These are phyloP conservation scores for Phlyctochytrium bullatum DNA, from an alignment of 192 early-diverging fungal species.

Conservation along the genomic window DNA sequence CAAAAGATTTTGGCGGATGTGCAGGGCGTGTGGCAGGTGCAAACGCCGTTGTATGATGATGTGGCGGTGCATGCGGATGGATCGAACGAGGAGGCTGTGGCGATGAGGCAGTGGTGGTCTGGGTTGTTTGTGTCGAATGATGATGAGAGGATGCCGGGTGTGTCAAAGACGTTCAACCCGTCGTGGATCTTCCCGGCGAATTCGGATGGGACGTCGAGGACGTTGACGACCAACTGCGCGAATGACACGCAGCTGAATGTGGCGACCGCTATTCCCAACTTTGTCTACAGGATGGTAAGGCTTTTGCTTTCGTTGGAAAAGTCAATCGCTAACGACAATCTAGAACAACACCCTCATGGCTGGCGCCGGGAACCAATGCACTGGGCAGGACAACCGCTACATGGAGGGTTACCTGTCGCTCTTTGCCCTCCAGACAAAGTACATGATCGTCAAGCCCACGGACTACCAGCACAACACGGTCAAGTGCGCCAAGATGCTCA, in stretches of 20 bases:
- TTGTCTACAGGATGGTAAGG: neutral
- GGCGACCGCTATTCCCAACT: neutral
- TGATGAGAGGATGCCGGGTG: neutral
- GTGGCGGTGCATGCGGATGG: neutral
- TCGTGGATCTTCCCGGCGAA: neutral
- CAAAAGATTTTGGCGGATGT: neutral
- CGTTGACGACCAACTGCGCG: neutral
- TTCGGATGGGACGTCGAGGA: neutral
- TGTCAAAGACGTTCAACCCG: neutral
- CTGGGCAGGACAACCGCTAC: neutral
- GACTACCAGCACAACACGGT: neutral
- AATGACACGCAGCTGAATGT: neutral
- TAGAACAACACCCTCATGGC: too few species aligned
- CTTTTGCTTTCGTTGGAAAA: too few species aligned
- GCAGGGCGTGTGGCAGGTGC: neutral
- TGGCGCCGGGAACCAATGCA: neutral
- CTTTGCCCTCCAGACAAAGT: neutral
- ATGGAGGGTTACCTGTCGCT: conserved; percentile 2
- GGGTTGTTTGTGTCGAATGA: neutral
- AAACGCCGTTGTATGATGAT: neutral
- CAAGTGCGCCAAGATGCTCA: neutral
- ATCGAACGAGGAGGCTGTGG: neutral
- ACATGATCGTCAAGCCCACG: neutral
- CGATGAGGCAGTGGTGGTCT: neutral
- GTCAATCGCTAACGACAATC: too few species aligned